A percentile compares a stretch with the other conserved stretches of the same genome.
These are phyloP conservation scores for Nakazawaea anatomiae DNA, from an alignment of 805 yeast genomes.

Conservation along the genomic window DNA sequence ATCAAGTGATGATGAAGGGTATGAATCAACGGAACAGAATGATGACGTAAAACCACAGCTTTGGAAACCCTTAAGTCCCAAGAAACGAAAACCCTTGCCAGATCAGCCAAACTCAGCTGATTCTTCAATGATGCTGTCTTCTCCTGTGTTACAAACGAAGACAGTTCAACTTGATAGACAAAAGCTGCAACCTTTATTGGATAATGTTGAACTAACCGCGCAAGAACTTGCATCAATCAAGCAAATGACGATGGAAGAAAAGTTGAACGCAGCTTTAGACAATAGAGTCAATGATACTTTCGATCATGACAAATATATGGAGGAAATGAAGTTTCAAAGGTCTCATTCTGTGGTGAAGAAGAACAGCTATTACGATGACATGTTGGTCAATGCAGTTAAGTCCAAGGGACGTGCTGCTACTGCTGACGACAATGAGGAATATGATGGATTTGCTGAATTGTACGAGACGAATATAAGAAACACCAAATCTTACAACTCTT, in stretches of 20 bases:
- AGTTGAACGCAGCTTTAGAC: conserved; percentile 35
- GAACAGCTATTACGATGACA: conserved; percentile 17
- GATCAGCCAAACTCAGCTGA: conserved; percentile 26
- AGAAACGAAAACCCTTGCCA: conserved; percentile 32
- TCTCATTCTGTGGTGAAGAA: conserved; percentile 6
- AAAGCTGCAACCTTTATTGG: too few relatives aligned
- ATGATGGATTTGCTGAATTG: conserved; percentile 24
- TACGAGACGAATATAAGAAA: conserved; percentile 29
- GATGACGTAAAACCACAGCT: conserved; percentile 9
- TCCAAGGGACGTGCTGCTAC: conserved; percentile 9
- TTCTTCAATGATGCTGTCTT: conserved; percentile 21
- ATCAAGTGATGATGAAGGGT: conserved; percentile 17
- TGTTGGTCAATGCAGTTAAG: conserved; percentile 16
- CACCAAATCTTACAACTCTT: conserved; percentile 15
- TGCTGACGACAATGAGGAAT: conserved; percentile 12
- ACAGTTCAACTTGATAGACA: too few relatives aligned
- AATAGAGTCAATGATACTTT: conserved; percentile 15
- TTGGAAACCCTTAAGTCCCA: conserved; percentile 15
- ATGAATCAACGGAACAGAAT: conserved; percentile 11
- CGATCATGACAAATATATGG: conserved; percentile 24
- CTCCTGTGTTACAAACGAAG: conserved; percentile 20
- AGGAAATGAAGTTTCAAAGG: conserved; percentile 17
- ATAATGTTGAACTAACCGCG: conserved; percentile 14
- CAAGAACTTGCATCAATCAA: conserved; percentile 19
- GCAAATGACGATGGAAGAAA: conserved; percentile 34